phyloP scores from a whole-genome alignment of 2,329 filamentous ascomycete species.

The Alternaria postmessia region DNA sequence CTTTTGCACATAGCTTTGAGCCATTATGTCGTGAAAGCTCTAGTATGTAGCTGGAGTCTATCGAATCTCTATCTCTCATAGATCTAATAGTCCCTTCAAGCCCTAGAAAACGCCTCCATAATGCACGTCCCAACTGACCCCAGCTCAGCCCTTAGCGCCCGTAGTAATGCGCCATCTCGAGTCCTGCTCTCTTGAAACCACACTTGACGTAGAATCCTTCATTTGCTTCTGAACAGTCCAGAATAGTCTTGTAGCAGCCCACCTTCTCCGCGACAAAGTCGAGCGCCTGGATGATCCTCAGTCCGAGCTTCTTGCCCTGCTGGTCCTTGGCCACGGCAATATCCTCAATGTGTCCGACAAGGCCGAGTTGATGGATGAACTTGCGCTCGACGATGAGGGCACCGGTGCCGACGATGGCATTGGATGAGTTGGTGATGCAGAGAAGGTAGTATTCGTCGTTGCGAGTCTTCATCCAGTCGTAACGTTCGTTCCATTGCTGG shows the following conservation, averaged over 20 bases:
- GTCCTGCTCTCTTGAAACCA: constrained; percentile 87
- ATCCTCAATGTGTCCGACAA: constrained; percentile 96
- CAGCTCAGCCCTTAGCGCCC: constrained; percentile 28
- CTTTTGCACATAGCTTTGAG: neutral
- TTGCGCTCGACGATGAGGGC: constrained; percentile 92
- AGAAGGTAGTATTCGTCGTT: constrained; percentile 85
- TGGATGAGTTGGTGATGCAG: constrained; percentile 78
- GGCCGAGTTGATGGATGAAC: constrained; percentile 82
- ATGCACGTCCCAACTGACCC: neutral
- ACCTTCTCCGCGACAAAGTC: constrained; percentile 87
- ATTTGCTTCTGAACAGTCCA: constrained; percentile 95
- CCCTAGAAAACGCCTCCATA: constrained; percentile 12
- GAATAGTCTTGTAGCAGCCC: constrained; percentile 95
- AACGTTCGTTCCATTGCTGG: constrained; percentile 73
- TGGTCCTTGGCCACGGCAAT: constrained; percentile 95
- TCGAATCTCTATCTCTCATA: constrained; percentile 2
- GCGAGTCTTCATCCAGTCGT: constrained; percentile 78
- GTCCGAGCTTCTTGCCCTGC: constrained; percentile 94
- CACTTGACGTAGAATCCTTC: constrained; percentile 99
- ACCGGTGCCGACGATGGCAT: constrained; percentile 85
- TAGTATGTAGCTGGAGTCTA: neutral
- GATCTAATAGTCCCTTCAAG: neutral
- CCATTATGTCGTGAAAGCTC: neutral
- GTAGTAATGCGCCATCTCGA: constrained; percentile 98
- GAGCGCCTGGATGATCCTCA: constrained; percentile 91